phyloP scores from a whole-genome alignment of 2,329 filamentous ascomycete species.

The Scortechinia acanthostroma region DNA sequence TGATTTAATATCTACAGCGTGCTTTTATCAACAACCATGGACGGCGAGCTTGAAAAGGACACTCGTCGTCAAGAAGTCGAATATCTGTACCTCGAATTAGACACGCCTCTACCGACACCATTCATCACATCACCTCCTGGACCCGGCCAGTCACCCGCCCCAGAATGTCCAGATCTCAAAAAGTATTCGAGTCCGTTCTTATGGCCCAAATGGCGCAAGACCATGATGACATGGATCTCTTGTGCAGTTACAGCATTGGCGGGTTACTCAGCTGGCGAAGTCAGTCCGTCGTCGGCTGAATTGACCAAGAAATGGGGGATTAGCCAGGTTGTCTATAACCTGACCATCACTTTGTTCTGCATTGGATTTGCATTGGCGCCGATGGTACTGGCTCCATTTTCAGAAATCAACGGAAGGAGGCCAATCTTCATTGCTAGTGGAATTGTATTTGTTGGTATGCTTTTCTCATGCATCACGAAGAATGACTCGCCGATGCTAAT shows the following conservation, averaged over 20 bases:
- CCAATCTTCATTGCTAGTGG: conserved; percentile 75
- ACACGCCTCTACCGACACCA: conserved; percentile 44
- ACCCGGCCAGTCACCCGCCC: conserved; percentile 26
- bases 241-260: conserved; percentile 72
- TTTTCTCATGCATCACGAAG: neutral
- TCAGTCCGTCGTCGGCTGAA: conserved; percentile 61
- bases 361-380: conserved; percentile 74
- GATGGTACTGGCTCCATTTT: conserved; percentile 82
- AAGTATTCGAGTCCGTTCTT: conserved; percentile 64
- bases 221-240: conserved; percentile 63
- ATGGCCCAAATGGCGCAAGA: conserved; percentile 68
- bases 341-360: conserved; percentile 78
- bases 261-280: conserved; percentile 75
- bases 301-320: conserved; percentile 62
- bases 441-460: conserved; percentile 51
- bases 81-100: conserved; percentile 54
- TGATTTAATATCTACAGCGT: no score
- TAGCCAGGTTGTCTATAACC: conserved; percentile 56
- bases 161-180: conserved; percentile 56
- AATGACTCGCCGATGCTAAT: conserved; percentile 8
- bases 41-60: no score
- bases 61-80: conserved; percentile 36
- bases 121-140: conserved; percentile 14
- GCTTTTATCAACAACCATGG: no score
- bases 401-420: conserved; percentile 79